phyloP scores from a whole-genome alignment of 2,329 filamentous ascomycete species.

The Arthrinium phaeospermum region DNA sequence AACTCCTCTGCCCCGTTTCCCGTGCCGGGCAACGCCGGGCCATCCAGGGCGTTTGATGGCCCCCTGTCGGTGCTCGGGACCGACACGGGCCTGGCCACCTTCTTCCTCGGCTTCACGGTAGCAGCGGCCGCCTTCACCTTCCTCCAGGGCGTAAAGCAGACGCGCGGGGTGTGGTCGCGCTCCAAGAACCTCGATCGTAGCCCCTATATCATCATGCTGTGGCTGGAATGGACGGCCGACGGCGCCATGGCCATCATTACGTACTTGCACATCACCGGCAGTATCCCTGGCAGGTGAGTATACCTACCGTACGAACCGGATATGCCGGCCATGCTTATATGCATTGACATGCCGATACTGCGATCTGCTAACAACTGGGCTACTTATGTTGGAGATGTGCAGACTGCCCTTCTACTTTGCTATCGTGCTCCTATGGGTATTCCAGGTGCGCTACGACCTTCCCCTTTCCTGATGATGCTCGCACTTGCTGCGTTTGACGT shows the following conservation, averaged over 20 bases:
- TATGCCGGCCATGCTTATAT: not conserved
- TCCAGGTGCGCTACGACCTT: not conserved
- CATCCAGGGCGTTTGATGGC: not conserved
- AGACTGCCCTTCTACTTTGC: conserved; percentile 16
- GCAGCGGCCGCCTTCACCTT: conserved; percentile 3
- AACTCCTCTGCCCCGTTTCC: not conserved
- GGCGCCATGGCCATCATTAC: not conserved
- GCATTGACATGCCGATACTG: no score
- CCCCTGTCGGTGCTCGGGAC: not conserved
- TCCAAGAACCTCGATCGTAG: not conserved
- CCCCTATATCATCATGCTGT: conserved; percentile 6
- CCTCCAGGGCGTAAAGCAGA: not conserved
- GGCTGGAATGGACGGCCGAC: not conserved
- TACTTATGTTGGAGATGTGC: not conserved
- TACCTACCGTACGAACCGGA: not conserved
- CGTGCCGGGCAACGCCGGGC: not conserved
- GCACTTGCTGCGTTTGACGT: not conserved
- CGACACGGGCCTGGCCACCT: not conserved
- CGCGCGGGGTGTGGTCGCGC: not conserved
- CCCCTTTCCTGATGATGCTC: no score
- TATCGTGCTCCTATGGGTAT: conserved; percentile 8
- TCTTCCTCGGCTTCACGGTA: not conserved
- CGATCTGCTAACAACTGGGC: not conserved
- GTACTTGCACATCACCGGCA: not conserved
- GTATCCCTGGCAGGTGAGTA: not conserved